A percentile compares a stretch with the other conserved stretches of the same genome.
Conservation (phyloP, 352 stramenopile species). For the Blastocystis sp. region DNA sequence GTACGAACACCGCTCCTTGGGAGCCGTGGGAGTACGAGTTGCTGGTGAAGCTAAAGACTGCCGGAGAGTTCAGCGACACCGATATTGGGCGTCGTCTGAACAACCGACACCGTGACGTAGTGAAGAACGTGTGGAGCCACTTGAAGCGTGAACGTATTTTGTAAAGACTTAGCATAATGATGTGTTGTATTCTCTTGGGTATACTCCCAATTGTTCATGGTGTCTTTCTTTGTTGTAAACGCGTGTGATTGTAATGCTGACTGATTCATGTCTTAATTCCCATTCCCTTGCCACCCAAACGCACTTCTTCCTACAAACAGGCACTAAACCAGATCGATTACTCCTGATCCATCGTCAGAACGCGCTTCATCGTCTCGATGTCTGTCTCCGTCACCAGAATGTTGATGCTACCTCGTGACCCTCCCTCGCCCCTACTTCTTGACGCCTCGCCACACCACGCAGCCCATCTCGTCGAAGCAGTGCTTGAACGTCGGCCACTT, state of each 20-base stretch:
- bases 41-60: slow-evolving; percentile 4
- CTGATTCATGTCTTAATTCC: background rate
- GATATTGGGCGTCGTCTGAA: slow-evolving; percentile 26
- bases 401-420: slow-evolving; percentile 28
- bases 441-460: slow-evolving; percentile 22
- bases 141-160: slow-evolving; percentile 16
- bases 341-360: slow-evolving; percentile 9
- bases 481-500: slow-evolving; percentile 31
- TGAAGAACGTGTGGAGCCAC: slow-evolving; percentile 49
- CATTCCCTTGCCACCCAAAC: too few relatives aligned
- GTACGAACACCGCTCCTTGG: slow-evolving; percentile 17
- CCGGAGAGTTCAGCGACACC: slow-evolving; percentile 11
- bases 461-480: slow-evolving; percentile 39
- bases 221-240: background rate
- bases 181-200: background rate
- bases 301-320: slow-evolving; percentile 15
- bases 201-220: background rate
- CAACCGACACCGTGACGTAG: slow-evolving; percentile 35
- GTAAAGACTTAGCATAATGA: background rate
- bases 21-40: slow-evolving; percentile 10
- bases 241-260: background rate
- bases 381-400: slow-evolving; percentile 43
- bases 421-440: background rate
- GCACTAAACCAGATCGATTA: background rate
- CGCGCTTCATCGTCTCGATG: slow-evolving; percentile 48